These are phyloP conservation scores for Neltuma alba DNA, from an alignment of 306 rosid species.

Conservation along the genomic window DNA sequence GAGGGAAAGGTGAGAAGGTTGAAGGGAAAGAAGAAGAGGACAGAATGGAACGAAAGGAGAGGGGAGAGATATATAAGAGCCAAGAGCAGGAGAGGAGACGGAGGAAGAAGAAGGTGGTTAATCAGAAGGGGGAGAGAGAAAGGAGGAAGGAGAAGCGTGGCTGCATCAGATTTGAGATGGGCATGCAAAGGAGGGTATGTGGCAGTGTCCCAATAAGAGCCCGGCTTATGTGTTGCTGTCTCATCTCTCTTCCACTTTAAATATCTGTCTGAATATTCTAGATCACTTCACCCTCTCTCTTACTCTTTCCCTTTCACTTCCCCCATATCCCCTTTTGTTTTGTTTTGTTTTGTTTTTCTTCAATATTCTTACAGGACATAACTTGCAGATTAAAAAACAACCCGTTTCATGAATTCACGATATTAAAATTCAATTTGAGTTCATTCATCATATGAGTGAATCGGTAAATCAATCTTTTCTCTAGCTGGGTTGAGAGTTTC, in stretches of 20 bases:
- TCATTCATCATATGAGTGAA: too few species aligned
- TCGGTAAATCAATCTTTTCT: too few species aligned
- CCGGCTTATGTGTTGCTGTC: slow-evolving; percentile 26
- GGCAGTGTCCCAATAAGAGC: slow-evolving; percentile 50
- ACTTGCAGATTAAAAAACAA: too few species aligned
- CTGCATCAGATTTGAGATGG: slow-evolving; percentile 61
- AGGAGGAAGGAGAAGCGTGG: slow-evolving; percentile 61
- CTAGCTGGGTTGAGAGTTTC: too few species aligned
- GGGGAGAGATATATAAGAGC: slow-evolving; percentile 51
- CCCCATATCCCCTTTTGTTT: too few species aligned
- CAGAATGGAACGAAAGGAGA: slow-evolving; percentile 36
- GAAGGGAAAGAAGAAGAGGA: slow-evolving; percentile 2
- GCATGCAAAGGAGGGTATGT: slow-evolving; percentile 88
- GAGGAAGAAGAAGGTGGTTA: neutral
- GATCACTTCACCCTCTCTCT: slow-evolving; percentile 1
- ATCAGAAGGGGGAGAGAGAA: neutral
- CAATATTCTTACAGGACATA: too few species aligned
- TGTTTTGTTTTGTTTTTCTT: too few species aligned
- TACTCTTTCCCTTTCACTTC: too few species aligned
- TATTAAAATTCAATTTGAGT: too few species aligned
- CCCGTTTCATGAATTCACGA: too few species aligned
- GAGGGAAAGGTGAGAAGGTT: neutral
- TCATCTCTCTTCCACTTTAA: neutral
- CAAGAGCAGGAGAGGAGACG: too few species aligned
- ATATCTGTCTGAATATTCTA: slow-evolving; percentile 29